Evolutionary conservation across 371 early-diverging fungal genomes (phyloP), one percentile per base, ranked within the genome.

Genomic region (Zopfochytrium polystomum): DNA sequence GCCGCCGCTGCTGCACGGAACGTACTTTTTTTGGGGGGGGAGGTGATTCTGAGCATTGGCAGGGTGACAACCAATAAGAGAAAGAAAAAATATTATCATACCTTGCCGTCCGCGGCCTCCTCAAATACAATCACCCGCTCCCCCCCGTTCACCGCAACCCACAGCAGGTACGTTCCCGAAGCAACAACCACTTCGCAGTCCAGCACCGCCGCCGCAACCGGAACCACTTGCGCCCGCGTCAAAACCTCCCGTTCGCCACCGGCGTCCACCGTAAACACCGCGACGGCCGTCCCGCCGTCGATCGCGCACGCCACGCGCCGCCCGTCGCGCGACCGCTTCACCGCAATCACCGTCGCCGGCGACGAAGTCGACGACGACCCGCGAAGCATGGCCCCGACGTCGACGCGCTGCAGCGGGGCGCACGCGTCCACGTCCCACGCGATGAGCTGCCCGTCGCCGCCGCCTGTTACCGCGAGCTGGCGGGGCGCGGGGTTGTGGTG

Each of bases 371-470:
- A 27, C 52, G 0, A 2, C 18, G 6, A 1, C 27, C 23, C 1
- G 31, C 25, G 6, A 13, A 27, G 15, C n/a, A 49, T 9, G 6
- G 47, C 50, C 13, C 50, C 32, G 50, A 65, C 9, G 34, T 45
- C 46, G 30, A 57, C n/a, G 27, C 29, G 31, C n/a, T 71, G 60
- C 6, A 67, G 7, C 18, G 50, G 50, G 6, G 47, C 45, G 3
- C 64, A 58, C 5, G 29, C 7, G 3, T 7, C 13, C 9, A 62
- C 85, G 46, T 92, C 80, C 95, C 95, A 96, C 11, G 90, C 67
- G 27, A 87, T 80, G 9, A 95, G 48, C 3, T 80, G 82, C 45
- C 82, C 82, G 73, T 96, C 97, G 47, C 97, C 97, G 47, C 93
- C 90, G 27, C 90, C 92, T 20, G 94, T 92, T 3, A 90, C 67